Percentiles rank a stretch among this genome's conserved stretches.
Evolutionary conservation across 352 stramenopile genomes (phyloP).

Genomic region (Phytopythium kandeliae): DNA sequence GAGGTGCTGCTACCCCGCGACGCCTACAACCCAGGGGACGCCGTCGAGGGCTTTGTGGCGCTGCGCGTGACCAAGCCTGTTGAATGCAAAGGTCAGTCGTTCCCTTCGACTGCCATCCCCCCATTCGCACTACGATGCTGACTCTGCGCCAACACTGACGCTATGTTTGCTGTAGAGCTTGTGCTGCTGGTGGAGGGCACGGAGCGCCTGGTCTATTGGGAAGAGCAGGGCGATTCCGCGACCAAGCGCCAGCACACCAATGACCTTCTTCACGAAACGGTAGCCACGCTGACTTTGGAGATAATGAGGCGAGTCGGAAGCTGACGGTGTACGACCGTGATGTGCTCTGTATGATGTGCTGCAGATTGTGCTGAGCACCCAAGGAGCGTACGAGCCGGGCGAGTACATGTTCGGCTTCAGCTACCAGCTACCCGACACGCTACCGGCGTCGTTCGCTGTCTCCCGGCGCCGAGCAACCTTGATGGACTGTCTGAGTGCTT

Average conservation of each 20-base stretch:
- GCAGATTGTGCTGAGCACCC: not conserved
- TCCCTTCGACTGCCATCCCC: too few species aligned
- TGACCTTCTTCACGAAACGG: not conserved
- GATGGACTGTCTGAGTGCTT: conserved; percentile 44
- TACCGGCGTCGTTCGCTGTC: conserved; percentile 43
- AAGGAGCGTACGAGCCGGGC: not conserved
- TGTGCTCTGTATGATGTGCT: too few species aligned
- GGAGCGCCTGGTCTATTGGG: not conserved
- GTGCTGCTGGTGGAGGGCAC: not conserved
- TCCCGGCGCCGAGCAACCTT: conserved; percentile 12
- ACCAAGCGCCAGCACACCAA: not conserved
- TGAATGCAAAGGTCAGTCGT: conserved; percentile 13
- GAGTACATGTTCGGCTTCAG: conserved; percentile 72
- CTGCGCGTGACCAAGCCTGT: conserved; percentile 14
- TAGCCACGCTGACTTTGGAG: too few species aligned
- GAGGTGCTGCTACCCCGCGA: conserved; percentile 13
- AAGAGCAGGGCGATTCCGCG: not conserved
- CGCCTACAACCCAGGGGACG: conserved; percentile 17
- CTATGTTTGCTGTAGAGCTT: too few species aligned
- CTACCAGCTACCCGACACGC: conserved; percentile 37
- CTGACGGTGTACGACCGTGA: too few species aligned
- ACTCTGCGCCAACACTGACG: too few species aligned
- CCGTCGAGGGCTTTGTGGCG: conserved; percentile 18
- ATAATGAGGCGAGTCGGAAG: too few species aligned
- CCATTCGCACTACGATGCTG: too few species aligned